phyloP scores from a whole-genome alignment of 352 stramenopile species.

The Phytophthora quininea region DNA sequence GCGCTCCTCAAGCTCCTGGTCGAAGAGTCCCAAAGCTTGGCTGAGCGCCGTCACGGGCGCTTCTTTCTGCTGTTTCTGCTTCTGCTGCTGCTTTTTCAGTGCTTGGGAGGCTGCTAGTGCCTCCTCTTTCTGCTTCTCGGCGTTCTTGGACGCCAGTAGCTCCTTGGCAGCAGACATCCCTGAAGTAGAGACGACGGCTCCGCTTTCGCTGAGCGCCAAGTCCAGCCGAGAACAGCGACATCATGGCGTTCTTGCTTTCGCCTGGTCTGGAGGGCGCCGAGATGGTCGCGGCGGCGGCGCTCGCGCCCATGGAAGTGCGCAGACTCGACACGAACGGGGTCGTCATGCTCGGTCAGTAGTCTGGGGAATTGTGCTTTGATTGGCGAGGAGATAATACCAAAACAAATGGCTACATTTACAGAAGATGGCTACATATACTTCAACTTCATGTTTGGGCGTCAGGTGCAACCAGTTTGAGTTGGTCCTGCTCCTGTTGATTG shows the following conservation, averaged over 20 bases:
- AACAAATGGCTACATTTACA: no score
- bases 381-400: no score
- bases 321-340: constrained; percentile 54
- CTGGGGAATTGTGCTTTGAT: no score
- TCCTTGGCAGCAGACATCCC: constrained; percentile 49
- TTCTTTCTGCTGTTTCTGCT: constrained; percentile 33
- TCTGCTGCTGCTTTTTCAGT: constrained; percentile 43
- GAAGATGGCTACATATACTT: no score
- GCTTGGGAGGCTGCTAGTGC: constrained; percentile 26
- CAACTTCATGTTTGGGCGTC: not conserved
- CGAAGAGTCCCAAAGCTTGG: constrained; percentile 70
- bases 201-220: constrained; percentile 45
- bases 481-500: constrained; percentile 14
- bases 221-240: constrained; percentile 65
- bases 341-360: constrained; percentile 6
- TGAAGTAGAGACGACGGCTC: constrained; percentile 19
- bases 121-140: constrained; percentile 48
- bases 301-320: constrained; percentile 33
- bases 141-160: constrained; percentile 54
- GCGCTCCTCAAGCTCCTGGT: constrained; percentile 50
- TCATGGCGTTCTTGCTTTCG: constrained; percentile 41
- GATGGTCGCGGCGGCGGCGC: constrained; percentile 7
- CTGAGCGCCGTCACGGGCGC: constrained; percentile 51
- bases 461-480: constrained; percentile 13
- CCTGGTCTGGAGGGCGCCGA: constrained; percentile 1